These are phyloP conservation scores for Cyberlindnera maritima DNA, from an alignment of 805 yeast species.

Conservation along the genomic window DNA sequence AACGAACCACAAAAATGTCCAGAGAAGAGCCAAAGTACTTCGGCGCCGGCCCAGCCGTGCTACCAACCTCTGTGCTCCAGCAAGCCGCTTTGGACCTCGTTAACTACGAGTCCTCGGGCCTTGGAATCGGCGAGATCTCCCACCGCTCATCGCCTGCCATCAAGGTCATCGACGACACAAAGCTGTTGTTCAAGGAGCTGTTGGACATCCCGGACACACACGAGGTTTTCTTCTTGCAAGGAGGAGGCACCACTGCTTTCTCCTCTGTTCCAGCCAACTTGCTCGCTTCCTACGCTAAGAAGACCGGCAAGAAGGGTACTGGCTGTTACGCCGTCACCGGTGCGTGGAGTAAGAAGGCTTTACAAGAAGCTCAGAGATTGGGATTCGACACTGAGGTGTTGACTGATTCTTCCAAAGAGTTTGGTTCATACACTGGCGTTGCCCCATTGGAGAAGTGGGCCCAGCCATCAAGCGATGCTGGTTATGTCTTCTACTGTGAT, in stretches of 20 bases:
- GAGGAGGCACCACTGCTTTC: constrained; percentile 97
- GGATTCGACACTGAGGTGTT: constrained; percentile 74
- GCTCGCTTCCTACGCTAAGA: constrained; percentile 69
- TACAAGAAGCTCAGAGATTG: constrained; percentile 81
- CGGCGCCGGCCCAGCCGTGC: constrained; percentile 98
- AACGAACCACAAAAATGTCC: constrained; percentile 10
- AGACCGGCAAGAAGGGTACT: constrained; percentile 70
- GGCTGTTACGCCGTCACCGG: constrained; percentile 92
- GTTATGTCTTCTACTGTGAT: constrained; percentile 89
- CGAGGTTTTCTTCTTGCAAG: constrained; percentile 93
- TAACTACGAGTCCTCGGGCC: constrained; percentile 63
- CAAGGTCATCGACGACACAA: constrained; percentile 73
- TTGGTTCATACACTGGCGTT: constrained; percentile 61
- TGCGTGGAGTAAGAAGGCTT: constrained; percentile 87
- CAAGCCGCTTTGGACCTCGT: constrained; percentile 85
- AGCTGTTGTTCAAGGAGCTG: constrained; percentile 59
- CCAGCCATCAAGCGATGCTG: constrained; percentile 53
- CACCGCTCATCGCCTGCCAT: constrained; percentile 88
- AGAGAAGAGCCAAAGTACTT: constrained; percentile 79
- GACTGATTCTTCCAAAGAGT: constrained; percentile 55
- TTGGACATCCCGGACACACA: constrained; percentile 85
- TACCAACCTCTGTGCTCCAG: constrained; percentile 81
- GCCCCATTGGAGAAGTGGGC: constrained; percentile 67
- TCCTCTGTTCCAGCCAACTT: constrained; percentile 83
- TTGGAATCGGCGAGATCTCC: constrained; percentile 95